Conservation (phyloP, 192 early-diverging fungal species). For the Pilaira anomala region DNA sequence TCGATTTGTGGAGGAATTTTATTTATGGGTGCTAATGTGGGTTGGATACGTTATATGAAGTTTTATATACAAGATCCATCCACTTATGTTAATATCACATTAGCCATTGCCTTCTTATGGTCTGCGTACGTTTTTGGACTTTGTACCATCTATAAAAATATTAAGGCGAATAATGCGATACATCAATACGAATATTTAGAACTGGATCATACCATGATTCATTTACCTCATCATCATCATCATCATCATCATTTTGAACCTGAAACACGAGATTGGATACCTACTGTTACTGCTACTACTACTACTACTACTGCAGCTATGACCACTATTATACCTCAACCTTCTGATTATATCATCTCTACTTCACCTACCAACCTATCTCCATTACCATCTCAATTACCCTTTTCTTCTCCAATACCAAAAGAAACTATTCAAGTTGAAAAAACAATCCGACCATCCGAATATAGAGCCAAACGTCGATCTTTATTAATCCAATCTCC, state of each 20-base stretch:
- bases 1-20: slow-evolving; percentile 38
- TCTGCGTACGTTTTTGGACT: slow-evolving; percentile 26
- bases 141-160: slow-evolving; percentile 11
- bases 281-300: neutral
- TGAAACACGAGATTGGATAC: neutral
- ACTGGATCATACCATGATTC: neutral
- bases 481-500: slow-evolving; percentile 27
- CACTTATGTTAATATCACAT: slow-evolving; percentile 42
- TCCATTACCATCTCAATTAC: neutral
- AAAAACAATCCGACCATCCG: slow-evolving; percentile 27
- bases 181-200: slow-evolving; percentile 10
- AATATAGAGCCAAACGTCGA: slow-evolving; percentile 35
- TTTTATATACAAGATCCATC: slow-evolving; percentile 37
- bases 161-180: neutral
- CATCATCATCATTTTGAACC: neutral
- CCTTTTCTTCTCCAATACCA: neutral
- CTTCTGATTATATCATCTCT: neutral
- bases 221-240: neutral
- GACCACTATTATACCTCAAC: neutral
- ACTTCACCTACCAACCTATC: too few relatives aligned
- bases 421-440: neutral
- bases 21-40: slow-evolving; percentile 39
- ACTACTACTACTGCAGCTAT: neutral
- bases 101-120: slow-evolving; percentile 38
- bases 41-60: slow-evolving; percentile 35